Percentiles rank a stretch among this genome's conserved stretches.
Conservation (phyloP, 495 filamentous ascomycete genomes). For the Tuber melanosporum region DNA sequence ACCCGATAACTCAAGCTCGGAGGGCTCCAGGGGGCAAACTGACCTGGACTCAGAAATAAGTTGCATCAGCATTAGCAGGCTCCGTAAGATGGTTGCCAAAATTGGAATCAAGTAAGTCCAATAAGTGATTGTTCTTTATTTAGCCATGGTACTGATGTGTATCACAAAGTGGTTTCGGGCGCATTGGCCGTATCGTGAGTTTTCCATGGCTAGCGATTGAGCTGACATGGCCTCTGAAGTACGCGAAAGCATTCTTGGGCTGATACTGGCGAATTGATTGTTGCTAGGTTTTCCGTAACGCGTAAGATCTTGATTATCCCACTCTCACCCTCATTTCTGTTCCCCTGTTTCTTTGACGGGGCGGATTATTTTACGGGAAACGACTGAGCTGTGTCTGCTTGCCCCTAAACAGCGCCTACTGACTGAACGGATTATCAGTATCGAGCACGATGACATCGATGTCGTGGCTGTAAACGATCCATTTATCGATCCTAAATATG, state of each 20-base stretch:
- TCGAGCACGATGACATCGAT: constrained; percentile 76
- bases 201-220: background rate
- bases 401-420: background rate
- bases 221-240: background rate
- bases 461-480: constrained; percentile 97
- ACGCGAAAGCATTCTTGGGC: too few species aligned
- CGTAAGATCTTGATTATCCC: constrained; percentile 48
- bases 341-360: background rate
- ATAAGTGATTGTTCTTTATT: background rate
- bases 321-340: background rate
- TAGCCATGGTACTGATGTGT: background rate
- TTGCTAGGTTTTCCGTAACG: constrained; percentile 64
- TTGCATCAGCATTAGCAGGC: background rate
- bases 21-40: background rate
- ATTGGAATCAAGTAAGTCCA: constrained; percentile 40
- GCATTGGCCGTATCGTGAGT: constrained; percentile 92
- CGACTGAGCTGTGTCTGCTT: background rate
- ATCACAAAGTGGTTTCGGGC: constrained; percentile 82
- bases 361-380: constrained; percentile 43
- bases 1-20: background rate
- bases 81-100: constrained; percentile 38
- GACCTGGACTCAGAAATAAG: background rate
- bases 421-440: constrained; percentile 46
- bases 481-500: constrained; percentile 97
- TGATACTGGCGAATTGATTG: background rate